These are phyloP conservation scores for Mycosphaerella sp. DNA, from an alignment of 2,329 filamentous ascomycete genomes.

Conservation along the genomic window DNA sequence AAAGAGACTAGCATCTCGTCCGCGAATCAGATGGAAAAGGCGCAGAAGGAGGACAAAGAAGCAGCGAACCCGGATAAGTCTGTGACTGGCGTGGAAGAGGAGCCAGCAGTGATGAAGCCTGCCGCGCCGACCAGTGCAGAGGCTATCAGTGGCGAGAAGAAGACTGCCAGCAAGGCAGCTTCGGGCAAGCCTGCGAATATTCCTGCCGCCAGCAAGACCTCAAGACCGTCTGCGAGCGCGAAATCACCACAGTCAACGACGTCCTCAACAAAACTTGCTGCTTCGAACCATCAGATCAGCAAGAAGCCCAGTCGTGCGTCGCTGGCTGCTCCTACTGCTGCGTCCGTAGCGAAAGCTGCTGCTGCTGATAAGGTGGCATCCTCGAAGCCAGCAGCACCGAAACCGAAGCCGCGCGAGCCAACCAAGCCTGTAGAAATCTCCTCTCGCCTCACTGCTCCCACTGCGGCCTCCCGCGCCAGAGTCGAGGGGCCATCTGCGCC, in stretches of 20 bases:
- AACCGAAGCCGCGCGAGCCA: slow-evolving; percentile 56
- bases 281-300: slow-evolving; percentile 11
- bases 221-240: slow-evolving; percentile 11
- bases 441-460: slow-evolving; percentile 62
- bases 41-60: slow-evolving; percentile 40
- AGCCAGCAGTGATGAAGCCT: slow-evolving; percentile 37
- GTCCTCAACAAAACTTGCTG: slow-evolving; percentile 11
- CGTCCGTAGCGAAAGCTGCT: slow-evolving; percentile 29
- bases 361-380: slow-evolving; percentile 19
- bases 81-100: slow-evolving; percentile 40
- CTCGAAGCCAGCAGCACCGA: slow-evolving; percentile 13
- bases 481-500: slow-evolving; percentile 35
- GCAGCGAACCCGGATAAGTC: slow-evolving; percentile 43
- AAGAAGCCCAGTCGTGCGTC: slow-evolving; percentile 33
- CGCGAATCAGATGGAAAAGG: slow-evolving; percentile 5
- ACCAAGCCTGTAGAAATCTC: slow-evolving; percentile 63
- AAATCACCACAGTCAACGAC: slow-evolving; percentile 12
- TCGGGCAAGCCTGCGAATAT: slow-evolving; percentile 8
- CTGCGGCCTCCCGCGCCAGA: slow-evolving; percentile 63
- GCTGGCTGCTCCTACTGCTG: slow-evolving; percentile 33
- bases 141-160: slow-evolving; percentile 37
- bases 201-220: slow-evolving; percentile 12
- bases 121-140: slow-evolving; percentile 36
- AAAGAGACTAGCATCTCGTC: not conserved
- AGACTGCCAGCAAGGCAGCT: slow-evolving; percentile 32